Base-by-base conservation (phyloP, 495 filamentous ascomycete genomes). In the Hyaloscypha variabilis region DNA sequence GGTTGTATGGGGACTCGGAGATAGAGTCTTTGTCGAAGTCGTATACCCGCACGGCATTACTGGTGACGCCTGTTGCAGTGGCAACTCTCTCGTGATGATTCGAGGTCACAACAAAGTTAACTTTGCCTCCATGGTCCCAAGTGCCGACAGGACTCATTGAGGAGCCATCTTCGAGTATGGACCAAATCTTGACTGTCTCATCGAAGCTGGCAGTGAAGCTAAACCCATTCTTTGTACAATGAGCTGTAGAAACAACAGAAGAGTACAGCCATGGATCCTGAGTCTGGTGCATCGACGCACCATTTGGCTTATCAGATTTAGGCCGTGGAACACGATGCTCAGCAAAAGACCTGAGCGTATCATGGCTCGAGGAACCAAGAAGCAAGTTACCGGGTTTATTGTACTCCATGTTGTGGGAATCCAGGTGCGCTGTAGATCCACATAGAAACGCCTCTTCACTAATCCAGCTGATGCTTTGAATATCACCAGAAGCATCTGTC, bases 201-300 rank as follows among this genome's bases (percentile, higher is more conserved):
- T 99, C 95, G 69, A 91, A 96, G 28, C 92, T 91, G 0, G 88
- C 89, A 0, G 93, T 93, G 67, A 88, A 96, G 0, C 93, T 80
- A 4, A 77, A 77, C 5, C 81, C 73, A 24, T 83, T 84, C 36
- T 72, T 70, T 0, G 78, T 71, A 34, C 88, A 88, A 77, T 93
- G 96, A 49, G 88, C 84, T 3, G 92, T 85, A n/a, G 85, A 83
- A 2, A 88, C 87, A 0, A 97, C 88, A 2, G 90, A 96, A 62
- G 86, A 87, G 66, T 90, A 96, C 0, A 96, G 79, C 74, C 83
- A 83, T 8, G 86, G 84, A 67, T 89, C 86, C 55, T 91, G 90
- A 46, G 84, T 82, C 63, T 88, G 80, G 51, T 83, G 77, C 78
- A 90, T 87, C 6, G 80, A 82, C 8, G 83, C 74, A 0, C 84